Evolutionary conservation across 2,329 filamentous ascomycete genomes (phyloP).

Genomic region (Nemania sp.): DNA sequence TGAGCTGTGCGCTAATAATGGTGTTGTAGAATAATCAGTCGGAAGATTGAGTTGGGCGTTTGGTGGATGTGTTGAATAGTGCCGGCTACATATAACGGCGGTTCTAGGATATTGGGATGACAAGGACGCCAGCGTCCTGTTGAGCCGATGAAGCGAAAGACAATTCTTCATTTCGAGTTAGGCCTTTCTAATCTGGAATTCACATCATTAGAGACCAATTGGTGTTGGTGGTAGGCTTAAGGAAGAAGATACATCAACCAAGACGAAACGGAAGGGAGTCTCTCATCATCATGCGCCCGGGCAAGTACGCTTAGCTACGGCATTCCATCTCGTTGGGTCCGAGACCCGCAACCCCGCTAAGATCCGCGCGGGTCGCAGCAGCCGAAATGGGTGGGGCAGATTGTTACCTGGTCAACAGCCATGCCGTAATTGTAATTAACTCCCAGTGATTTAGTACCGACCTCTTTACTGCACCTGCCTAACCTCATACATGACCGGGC

Average conservation of each 20-base stretch:
- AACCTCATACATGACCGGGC: background rate
- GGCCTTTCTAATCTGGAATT: constrained; percentile 11
- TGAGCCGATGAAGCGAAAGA: constrained; percentile 29
- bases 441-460: background rate
- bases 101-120: constrained; percentile 11
- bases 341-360: constrained; percentile 23
- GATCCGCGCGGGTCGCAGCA: constrained; percentile 9
- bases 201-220: constrained; percentile 23
- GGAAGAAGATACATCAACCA: background rate
- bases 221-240: constrained; percentile 6
- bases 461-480: background rate
- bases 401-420: constrained; percentile 48
- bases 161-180: constrained; percentile 31
- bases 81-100: constrained; percentile 17
- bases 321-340: constrained; percentile 23
- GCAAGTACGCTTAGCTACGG: constrained; percentile 37
- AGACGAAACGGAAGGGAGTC: constrained; percentile 8
- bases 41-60: constrained; percentile 77
- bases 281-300: constrained; percentile 28
- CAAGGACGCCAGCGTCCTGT: constrained; percentile 28
- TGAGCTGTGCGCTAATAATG: constrained; percentile 79
- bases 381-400: constrained; percentile 30
- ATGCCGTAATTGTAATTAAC: background rate
- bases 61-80: constrained; percentile 60
- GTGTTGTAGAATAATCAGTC: constrained; percentile 81